Evolutionary conservation across 257 asterid species (phyloP).

Genomic region (Nicotiana paniculata): DNA sequence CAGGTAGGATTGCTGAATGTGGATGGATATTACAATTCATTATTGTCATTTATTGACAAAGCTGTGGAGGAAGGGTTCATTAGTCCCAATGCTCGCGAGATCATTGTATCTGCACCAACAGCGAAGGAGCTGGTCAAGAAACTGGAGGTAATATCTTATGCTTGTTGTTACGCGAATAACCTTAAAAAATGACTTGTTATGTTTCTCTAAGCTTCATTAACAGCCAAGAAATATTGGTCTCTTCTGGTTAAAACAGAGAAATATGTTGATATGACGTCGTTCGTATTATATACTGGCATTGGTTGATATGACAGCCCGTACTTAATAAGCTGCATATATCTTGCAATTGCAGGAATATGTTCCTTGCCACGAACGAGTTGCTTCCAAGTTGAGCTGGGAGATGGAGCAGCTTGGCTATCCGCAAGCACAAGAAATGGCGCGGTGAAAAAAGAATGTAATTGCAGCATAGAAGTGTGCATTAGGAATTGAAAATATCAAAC

Average conservation of each 20-base stretch:
- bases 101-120: conserved; percentile 86
- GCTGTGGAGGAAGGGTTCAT: conserved; percentile 95
- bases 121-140: conserved; percentile 75
- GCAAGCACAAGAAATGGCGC: conserved; percentile 29
- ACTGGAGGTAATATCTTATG: conserved; percentile 54
- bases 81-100: conserved; percentile 77
- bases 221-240: not conserved
- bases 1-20: conserved; percentile 94
- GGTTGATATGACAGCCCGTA: not conserved
- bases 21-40: conserved; percentile 80
- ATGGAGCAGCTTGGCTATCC: conserved; percentile 37
- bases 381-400: conserved; percentile 45
- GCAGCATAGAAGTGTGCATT: conserved; percentile 19
- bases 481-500: conserved; percentile 19
- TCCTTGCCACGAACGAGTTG: conserved; percentile 37
- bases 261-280: not conserved
- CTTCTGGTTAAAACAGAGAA: not conserved
- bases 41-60: conserved; percentile 76
- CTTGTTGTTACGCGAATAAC: not conserved
- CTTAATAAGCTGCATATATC: not conserved
- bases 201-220: not conserved
- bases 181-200: not conserved
- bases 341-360: conserved; percentile 30
- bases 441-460: conserved; percentile 33
- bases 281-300: not conserved